phyloP scores from a whole-genome alignment of 2,329 filamentous ascomycete species.

The Septoria linicola region DNA sequence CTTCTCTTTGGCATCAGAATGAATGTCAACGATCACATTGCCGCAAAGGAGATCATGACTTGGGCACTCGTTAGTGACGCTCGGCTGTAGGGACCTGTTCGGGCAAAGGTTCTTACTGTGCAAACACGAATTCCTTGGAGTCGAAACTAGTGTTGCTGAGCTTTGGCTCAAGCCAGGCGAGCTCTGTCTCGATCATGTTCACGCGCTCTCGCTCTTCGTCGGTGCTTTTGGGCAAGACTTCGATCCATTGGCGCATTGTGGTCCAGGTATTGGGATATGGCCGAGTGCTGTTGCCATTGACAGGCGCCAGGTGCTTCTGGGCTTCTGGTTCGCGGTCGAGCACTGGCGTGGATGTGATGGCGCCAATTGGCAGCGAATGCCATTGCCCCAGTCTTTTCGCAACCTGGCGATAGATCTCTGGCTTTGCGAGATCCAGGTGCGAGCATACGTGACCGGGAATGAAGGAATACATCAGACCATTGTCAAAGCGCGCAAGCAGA shows the following conservation, averaged over 20 bases:
- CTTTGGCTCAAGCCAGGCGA: conserved; percentile 62
- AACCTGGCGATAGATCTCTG: conserved; percentile 76
- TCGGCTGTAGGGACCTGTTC: neutral
- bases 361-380: conserved; percentile 67
- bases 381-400: conserved; percentile 84
- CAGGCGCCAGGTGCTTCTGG: conserved; percentile 27
- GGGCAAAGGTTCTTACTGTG: conserved; percentile 52
- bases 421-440: conserved; percentile 74
- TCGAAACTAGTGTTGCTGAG: conserved; percentile 78
- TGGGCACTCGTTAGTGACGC: neutral
- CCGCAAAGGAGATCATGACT: conserved; percentile 87
- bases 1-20: conserved; percentile 26
- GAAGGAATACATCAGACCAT: conserved; percentile 93
- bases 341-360: conserved; percentile 44
- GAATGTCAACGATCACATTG: conserved; percentile 78
- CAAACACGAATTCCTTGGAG: conserved; percentile 78
- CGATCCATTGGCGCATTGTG: conserved; percentile 93
- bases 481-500: conserved; percentile 87
- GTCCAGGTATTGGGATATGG: conserved; percentile 88
- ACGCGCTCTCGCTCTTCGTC: conserved; percentile 67
- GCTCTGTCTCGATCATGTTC: conserved; percentile 68
- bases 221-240: conserved; percentile 73
- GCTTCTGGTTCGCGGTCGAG: conserved; percentile 25
- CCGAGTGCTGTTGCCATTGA: conserved; percentile 53
- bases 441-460: conserved; percentile 77